phyloP scores from a whole-genome alignment of 352 stramenopile genomes.

The Pythium phragmiticola region DNA sequence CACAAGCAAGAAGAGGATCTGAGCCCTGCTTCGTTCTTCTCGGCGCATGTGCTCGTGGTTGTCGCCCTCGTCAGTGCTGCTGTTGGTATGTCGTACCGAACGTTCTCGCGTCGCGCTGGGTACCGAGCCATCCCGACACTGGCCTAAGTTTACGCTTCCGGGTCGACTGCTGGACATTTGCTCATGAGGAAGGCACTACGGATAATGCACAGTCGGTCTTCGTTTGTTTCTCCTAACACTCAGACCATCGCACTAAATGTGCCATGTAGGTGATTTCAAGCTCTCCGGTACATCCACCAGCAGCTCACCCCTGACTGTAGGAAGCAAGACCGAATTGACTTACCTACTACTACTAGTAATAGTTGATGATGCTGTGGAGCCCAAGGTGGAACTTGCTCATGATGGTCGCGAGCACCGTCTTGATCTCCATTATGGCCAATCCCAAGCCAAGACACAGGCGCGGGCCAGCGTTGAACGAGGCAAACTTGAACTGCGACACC shows the following conservation, averaged over 20 bases:
- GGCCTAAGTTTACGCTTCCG: not conserved
- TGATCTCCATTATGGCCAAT: conserved; percentile 80
- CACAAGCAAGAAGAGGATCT: conserved; percentile 17
- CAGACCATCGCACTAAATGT: not conserved
- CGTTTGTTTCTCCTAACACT: not conserved
- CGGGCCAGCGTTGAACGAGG: conserved; percentile 55
- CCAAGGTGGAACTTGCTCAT: conserved; percentile 43
- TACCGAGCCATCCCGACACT: conserved; percentile 13
- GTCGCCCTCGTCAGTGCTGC: conserved; percentile 1
- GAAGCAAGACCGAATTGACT: conserved; percentile 27
- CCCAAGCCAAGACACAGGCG: conserved; percentile 51
- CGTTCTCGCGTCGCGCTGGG: conserved; percentile 13
- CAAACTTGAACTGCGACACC: conserved; percentile 60
- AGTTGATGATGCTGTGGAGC: conserved; percentile 17
- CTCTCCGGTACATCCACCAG: not conserved
- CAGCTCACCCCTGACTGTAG: conserved; percentile 17
- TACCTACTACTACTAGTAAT: conserved; percentile 2
- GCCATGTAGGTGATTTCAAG: not conserved
- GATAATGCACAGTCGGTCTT: not conserved
- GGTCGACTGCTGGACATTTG: not conserved
- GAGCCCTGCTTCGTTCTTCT: not conserved
- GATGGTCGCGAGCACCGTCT: conserved; percentile 53
- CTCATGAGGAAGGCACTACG: not conserved
- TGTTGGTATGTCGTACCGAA: conserved; percentile 3
- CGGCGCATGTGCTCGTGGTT: conserved; percentile 7